Base-by-base conservation (phyloP, 1,284 basidiomycete genomes). In the Ceratobasidium sp. region DNA sequence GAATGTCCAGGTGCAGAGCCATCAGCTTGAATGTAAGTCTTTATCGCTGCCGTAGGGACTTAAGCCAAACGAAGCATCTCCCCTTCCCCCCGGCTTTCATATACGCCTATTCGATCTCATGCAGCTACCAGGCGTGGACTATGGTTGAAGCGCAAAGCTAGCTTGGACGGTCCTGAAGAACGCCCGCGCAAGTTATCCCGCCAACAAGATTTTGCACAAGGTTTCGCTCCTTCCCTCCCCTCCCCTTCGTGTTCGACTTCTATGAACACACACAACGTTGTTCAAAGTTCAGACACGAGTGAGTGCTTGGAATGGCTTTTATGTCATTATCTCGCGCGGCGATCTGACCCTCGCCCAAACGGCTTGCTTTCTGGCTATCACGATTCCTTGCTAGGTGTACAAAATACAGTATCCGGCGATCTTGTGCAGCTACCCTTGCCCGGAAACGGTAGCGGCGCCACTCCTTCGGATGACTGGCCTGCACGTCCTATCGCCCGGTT, bases 1-100 rank as follows among this genome's bases (percentile, higher is more conserved):
- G 57, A 59, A 59, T 44, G 26, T 59, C 26, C 57, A 59, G 38
- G 35, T 59, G 8, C 57, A 59, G 57, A 59, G 57, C 38, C 57
- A 59, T 59, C 57, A 59, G 57, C 57, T 59, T 2, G 57, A 59
- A 43, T 59, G 57, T 59, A 26, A 1, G 57, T 59, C 54, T 41
- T 35, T 43, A 13, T 35, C 9, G 1, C 38, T 44, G 57, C 38
- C 21, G 1, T 16, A 26, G n/a, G 26, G 2, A 11, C 9, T 4
- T 58, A 21, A 30, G n/a, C 55, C 18, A 32, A 59, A 43, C 9
- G n/a, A 18, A 16, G 21, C n/a, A 8, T 26, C 8, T 21, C 47
- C n/a, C 47, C 47, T 58, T 38, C 9, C 38, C 9, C 43, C 6
- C 35, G 5, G 43, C 16, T 7, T 26, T 13, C 57, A 41, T 41